Evolutionary conservation across 1,284 basidiomycete species (phyloP).

Genomic region (Erythrobasidium hasegawianum): DNA sequence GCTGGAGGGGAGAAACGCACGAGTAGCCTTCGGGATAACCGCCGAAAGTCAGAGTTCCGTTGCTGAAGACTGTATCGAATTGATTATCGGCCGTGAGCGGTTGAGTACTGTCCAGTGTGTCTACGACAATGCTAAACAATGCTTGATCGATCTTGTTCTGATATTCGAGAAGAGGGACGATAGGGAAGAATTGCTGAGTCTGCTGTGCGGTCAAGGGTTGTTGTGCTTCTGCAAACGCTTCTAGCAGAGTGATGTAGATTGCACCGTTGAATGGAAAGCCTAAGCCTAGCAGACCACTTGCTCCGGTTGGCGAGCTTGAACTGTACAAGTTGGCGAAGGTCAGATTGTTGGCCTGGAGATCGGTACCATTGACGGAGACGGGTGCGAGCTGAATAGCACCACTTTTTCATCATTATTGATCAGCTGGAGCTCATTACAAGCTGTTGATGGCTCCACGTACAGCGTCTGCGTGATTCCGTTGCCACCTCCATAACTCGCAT

Average conservation of each 20-base stretch:
- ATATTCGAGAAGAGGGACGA: conserved; percentile 15
- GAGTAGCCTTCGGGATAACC: conserved; percentile 29
- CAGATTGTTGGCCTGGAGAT: conserved; percentile 19
- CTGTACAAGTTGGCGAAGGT: conserved; percentile 27
- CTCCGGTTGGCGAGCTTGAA: conserved; percentile 14
- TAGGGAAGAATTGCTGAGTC: conserved; percentile 10
- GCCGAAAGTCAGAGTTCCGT: conserved; percentile 25
- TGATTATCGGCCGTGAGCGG: background rate
- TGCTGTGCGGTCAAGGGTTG: conserved; percentile 5
- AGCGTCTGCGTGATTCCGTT: conserved; percentile 25
- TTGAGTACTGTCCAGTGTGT: background rate
- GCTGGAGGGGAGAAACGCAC: conserved; percentile 8
- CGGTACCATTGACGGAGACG: conserved; percentile 13
- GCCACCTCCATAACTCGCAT: conserved; percentile 21
- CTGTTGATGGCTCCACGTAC: too few relatives aligned
- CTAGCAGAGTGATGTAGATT: conserved; percentile 5
- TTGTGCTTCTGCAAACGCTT: conserved; percentile 5
- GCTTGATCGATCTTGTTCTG: conserved; percentile 5
- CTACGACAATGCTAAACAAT: conserved; percentile 17
- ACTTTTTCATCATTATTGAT: background rate
- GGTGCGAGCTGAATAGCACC: conserved; percentile 16
- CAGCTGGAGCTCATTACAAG: too few relatives aligned
- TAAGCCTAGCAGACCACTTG: conserved; percentile 15
- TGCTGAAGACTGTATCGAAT: conserved; percentile 13
- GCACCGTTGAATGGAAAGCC: conserved; percentile 21